phyloP scores from a whole-genome alignment of 2,329 filamentous ascomycete species.

The Sporothrix dimorphospora region DNA sequence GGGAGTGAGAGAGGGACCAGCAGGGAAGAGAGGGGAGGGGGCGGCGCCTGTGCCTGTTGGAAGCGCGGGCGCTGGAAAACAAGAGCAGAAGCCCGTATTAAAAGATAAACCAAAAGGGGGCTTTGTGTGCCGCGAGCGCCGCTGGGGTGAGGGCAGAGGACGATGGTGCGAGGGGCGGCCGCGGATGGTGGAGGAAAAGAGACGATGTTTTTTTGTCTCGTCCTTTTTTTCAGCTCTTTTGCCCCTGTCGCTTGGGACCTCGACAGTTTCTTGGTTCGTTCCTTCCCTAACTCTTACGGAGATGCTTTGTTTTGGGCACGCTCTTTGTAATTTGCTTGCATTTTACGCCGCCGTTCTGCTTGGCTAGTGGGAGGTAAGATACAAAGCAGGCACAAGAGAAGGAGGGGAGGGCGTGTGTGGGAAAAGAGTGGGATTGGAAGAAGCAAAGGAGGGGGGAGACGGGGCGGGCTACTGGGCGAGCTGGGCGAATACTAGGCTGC shows the following conservation, averaged over 20 bases:
- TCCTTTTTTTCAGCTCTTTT: background rate
- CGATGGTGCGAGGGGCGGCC: background rate
- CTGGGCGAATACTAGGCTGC: constrained; percentile 11
- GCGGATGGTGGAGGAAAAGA: background rate
- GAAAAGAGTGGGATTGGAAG: constrained; percentile 18
- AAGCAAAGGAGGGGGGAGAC: constrained; percentile 24
- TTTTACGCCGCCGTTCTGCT: constrained; percentile 12
- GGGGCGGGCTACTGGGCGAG: background rate
- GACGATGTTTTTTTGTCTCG: constrained; percentile 1
- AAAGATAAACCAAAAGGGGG: background rate
- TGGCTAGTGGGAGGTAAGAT: constrained; percentile 1
- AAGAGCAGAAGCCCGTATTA: background rate
- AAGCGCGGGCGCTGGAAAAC: background rate
- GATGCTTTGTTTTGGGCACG: constrained; percentile 18
- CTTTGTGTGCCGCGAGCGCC: constrained; percentile 11
- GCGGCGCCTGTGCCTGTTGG: constrained; percentile 6
- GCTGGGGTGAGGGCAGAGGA: background rate
- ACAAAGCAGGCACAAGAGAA: constrained; percentile 16
- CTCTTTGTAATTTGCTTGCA: constrained; percentile 8
- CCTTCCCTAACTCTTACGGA: constrained; percentile 12
- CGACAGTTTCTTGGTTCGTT: background rate
- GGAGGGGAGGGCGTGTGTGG: constrained; percentile 24
- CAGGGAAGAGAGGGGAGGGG: background rate
- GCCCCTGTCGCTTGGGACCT: background rate
- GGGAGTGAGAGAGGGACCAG: constrained; percentile 19